Evolutionary conservation across 331 rosid genomes (phyloP), one percentile per base, ranked within the genome.

Genomic region (Prunus yedoensis): DNA sequence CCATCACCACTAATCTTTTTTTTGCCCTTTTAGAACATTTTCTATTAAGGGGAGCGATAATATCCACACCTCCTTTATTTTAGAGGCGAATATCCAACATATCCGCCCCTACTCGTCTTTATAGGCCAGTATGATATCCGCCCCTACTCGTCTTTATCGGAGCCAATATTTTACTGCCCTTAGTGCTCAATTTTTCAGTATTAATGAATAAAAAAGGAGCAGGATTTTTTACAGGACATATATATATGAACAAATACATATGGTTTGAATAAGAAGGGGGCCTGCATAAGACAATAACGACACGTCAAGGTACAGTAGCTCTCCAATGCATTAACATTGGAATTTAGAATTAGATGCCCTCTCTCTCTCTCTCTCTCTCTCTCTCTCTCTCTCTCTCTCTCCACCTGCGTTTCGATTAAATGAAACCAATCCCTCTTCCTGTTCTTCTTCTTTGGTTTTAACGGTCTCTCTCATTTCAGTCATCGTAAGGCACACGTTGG

Each of bases 1-100:
- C 7, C 38, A 1, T 32, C 8, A 32, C 38, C 38, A 1, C 0
- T 32, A 32, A 0, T 32, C 38, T 32, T 32, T 5, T 21, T 4
- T 4, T 32, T 4, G 1, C 5, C 1, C 1, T 5, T 0, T 32
- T 4, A 0, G 0, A 5, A 32, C 1, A 0, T 32, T 32, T 32
- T 1, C 1, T 32, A 32, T 32, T 32, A 32, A 32, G 1, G 4
- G 6, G 1, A 32, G 1, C 7, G 38, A 4, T 32, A 32, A 32
- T 4, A 32, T 32, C 38, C 7, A 5, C 7, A 4, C 7, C 38
- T 32, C 38, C 38, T 32, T 32, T 32, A 32, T 32, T 32, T 4
- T 32, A 32, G 38, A 5, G 38, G 7, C 30, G 30, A 2, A 27
- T 32, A 32, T 32, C 38, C 1, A 4, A 32, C 7, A 4, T 32